Conservation (phyloP, 2,329 filamentous ascomycete species). For the Cordyceps javanica region DNA sequence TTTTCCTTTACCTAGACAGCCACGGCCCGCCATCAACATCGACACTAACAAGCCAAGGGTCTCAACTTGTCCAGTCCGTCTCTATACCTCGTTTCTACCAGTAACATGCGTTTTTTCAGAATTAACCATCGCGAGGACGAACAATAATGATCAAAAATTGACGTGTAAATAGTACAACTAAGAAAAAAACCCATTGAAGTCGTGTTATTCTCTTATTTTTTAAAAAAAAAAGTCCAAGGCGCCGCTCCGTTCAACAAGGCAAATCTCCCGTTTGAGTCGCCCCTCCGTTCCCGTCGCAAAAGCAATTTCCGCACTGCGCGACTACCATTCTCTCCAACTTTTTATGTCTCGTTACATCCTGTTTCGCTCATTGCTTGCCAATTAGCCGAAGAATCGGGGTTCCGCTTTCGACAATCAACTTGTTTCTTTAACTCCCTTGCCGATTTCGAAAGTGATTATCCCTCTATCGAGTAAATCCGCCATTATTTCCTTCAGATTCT, state of each 20-base stretch:
- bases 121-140: neutral
- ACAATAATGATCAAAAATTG: neutral
- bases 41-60: neutral
- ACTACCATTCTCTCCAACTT: neutral
- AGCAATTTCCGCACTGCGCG: slow-evolving; percentile 1
- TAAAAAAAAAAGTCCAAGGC: neutral
- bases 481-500: neutral
- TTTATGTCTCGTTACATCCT: neutral
- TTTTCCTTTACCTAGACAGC: neutral
- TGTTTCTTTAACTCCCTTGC: neutral
- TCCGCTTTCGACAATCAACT: neutral
- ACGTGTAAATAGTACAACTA: slow-evolving; percentile 7
- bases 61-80: neutral
- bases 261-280: neutral
- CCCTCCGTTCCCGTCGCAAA: slow-evolving; percentile 1
- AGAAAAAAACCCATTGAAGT: neutral
- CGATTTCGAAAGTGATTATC: neutral
- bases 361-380: neutral
- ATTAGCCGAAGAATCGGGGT: neutral
- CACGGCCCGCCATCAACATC: neutral
- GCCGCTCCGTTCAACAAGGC: neutral
- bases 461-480: neutral
- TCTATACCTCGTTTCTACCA: neutral
- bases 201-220: slow-evolving; percentile 2
- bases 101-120: neutral